phyloP scores from a whole-genome alignment of 371 early-diverging fungal genomes.

The Encephalitozoon hellem region DNA sequence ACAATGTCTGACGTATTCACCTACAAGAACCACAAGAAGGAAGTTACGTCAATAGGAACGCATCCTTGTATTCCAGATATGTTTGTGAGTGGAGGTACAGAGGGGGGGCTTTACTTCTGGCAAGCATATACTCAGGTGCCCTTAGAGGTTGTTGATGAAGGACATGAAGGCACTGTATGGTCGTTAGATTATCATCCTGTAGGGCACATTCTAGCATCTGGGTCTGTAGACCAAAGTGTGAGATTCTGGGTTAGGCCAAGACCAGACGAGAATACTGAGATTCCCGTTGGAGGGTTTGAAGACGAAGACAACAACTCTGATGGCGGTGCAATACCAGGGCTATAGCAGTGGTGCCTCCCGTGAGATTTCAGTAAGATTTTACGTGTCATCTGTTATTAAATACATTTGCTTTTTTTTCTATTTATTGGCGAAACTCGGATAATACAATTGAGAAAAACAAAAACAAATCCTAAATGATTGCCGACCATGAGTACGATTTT shows the following conservation, averaged over 20 bases:
- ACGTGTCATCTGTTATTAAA: not conserved
- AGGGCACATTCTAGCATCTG: slow-evolving; percentile 87
- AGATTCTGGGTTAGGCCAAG: slow-evolving; percentile 93
- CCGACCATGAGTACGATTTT: slow-evolving; percentile 39
- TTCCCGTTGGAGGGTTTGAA: not conserved
- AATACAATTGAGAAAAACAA: slow-evolving; percentile 3
- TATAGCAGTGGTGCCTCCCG: not conserved
- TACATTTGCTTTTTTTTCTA: not conserved
- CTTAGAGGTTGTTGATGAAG: slow-evolving; percentile 70
- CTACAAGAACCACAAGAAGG: slow-evolving; percentile 80
- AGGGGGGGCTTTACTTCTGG: slow-evolving; percentile 86
- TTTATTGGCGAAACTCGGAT: not conserved
- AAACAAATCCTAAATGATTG: slow-evolving; percentile 6
- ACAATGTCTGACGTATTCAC: slow-evolving; percentile 82
- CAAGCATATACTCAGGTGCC: slow-evolving; percentile 64
- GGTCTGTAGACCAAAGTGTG: slow-evolving; percentile 88
- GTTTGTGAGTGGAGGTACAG: slow-evolving; percentile 83
- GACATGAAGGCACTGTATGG: slow-evolving; percentile 90
- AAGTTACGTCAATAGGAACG: slow-evolving; percentile 71
- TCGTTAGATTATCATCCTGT: slow-evolving; percentile 95
- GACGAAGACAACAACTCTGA: not conserved
- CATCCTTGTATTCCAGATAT: slow-evolving; percentile 83
- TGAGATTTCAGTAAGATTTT: not conserved
- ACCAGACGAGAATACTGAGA: slow-evolving; percentile 64
- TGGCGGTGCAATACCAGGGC: slow-evolving; percentile 15